Base-by-base conservation (phyloP, 495 filamentous ascomycete genomes). In the Trichodelitschia bisporula region DNA sequence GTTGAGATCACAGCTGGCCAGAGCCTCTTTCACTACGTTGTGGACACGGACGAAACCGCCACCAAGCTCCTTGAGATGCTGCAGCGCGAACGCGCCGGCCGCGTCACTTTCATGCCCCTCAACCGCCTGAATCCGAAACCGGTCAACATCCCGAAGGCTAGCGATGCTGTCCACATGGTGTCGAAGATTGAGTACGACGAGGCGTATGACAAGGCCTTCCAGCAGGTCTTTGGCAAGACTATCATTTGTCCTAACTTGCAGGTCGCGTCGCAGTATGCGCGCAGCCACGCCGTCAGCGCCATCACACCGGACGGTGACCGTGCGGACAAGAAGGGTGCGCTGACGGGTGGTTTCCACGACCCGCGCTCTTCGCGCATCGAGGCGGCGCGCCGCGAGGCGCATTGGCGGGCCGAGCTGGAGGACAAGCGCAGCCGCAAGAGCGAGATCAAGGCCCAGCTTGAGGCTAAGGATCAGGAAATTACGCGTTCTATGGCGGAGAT, bases 21-120 rank as follows among this genome's bases (percentile, higher is more conserved):
- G 37, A 89, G 78, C 47, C 56, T 99, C 4, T 99, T 99, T 52
- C 78, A 99, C 51, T 89, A 90, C 40, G 78, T 99, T 15, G 82
- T 92, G 27, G 86, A 99, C 47, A 90, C 72, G 23, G 83, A 83
- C 32, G 66, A 74, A 21, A 93, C 84, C 2, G 80, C 80, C 0
- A 77, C 78, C 1, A 64, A 64, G 31, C 68, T 90, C 11, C 59
- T 82, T 10, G 74, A 84, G 40, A 62, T 72, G 10, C 57, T 99
- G 14, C 68, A 80, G 44, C 76, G 74, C 31, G 66, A 72, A 33
- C 72, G 65, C 33, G 66, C 72, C 12, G 86, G 86, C n/a, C 68
- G 86, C 41, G 61, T 95, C 17, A 95, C 89, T 1, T 93, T 91
- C 40, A 80, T 99, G 68, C 86, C 86, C 1, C 57, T 99, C 6